A percentile compares a stretch with the other conserved stretches of the same genome.
Evolutionary conservation across 78 protist genomes (phyloP).

Genomic region (Monocercomonoides exilis): DNA sequence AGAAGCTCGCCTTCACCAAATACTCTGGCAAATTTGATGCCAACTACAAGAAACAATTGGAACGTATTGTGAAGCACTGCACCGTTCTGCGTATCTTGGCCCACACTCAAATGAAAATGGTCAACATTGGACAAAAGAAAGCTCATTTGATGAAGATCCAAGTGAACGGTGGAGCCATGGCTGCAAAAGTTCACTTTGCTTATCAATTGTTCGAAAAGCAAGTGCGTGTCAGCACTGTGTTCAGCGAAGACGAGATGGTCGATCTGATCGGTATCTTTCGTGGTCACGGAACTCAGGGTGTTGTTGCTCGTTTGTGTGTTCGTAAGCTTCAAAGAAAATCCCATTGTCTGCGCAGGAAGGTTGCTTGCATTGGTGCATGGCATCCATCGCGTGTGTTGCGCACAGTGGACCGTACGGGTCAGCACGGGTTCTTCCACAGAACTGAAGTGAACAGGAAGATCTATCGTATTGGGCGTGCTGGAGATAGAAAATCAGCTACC

Average conservation of each 20-base stretch:
- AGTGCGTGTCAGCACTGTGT: constrained; percentile 74
- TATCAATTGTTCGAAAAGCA: constrained; percentile 96
- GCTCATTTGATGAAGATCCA: constrained; percentile 99
- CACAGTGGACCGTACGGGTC: constrained; percentile 99
- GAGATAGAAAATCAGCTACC: too few species aligned
- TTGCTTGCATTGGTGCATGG: constrained; percentile 99
- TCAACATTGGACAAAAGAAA: too few species aligned
- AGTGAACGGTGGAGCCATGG: constrained; percentile 93
- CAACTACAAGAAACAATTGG: constrained; percentile 52
- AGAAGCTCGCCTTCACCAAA: constrained; percentile 94
- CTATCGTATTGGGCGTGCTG: constrained; percentile 94
- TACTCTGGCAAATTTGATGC: constrained; percentile 63
- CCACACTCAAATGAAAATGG: constrained; percentile 91
- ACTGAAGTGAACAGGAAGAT: constrained; percentile 98
- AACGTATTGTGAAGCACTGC: constrained; percentile 80
- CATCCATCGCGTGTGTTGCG: constrained; percentile 93
- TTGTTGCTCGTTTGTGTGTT: constrained; percentile 92
- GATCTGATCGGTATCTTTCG: constrained; percentile 93
- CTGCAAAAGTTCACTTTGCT: constrained; percentile 89
- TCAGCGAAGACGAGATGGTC: constrained; percentile 84
- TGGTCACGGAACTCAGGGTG: constrained; percentile 98
- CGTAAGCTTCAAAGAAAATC: constrained; percentile 97
- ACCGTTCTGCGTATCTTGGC: constrained; percentile 91
- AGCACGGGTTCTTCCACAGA: constrained; percentile 96
- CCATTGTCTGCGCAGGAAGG: constrained; percentile 97